A percentile compares a stretch with the other conserved stretches of the same genome.
These are phyloP conservation scores for Ganoderma resinaceum DNA, from an alignment of 1,284 basidiomycete genomes.

Conservation along the genomic window DNA sequence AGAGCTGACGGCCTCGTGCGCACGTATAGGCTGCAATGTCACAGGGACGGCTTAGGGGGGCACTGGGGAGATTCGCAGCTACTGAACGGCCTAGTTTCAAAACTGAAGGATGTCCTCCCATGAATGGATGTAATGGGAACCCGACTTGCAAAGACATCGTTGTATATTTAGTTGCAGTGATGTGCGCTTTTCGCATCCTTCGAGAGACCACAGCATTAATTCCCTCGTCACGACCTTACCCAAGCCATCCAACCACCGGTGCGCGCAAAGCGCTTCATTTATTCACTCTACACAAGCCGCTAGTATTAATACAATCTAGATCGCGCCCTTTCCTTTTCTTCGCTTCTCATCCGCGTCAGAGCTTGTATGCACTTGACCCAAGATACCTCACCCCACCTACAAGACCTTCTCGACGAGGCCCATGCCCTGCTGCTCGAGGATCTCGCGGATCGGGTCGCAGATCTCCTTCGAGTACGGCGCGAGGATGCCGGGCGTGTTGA, in stretches of 20 bases:
- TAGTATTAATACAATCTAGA: not conserved
- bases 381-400: constrained; percentile 40
- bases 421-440: constrained; percentile 86
- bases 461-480: constrained; percentile 91
- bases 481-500: constrained; percentile 84
- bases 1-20: not conserved
- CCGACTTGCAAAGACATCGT: too few relatives aligned
- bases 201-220: too few relatives aligned
- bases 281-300: not conserved
- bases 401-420: constrained; percentile 79
- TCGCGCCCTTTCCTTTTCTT: not conserved
- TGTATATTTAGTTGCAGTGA: too few relatives aligned
- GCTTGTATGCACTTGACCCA: not conserved
- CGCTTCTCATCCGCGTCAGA: not conserved
- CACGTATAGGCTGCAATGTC: not conserved
- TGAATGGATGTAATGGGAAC: too few relatives aligned
- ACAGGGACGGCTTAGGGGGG: not conserved
- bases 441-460: constrained; percentile 81
- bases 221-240: too few relatives aligned
- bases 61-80: too few relatives aligned
- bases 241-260: not conserved
- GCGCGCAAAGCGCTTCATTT: not conserved
- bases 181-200: too few relatives aligned
- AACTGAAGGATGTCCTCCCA: too few relatives aligned
- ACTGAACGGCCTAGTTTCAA: not conserved